Evolutionary conservation across 371 early-diverging fungal species (phyloP), one percentile per base, ranked within the genome.

Genomic region (Catenaria anguillulae): DNA sequence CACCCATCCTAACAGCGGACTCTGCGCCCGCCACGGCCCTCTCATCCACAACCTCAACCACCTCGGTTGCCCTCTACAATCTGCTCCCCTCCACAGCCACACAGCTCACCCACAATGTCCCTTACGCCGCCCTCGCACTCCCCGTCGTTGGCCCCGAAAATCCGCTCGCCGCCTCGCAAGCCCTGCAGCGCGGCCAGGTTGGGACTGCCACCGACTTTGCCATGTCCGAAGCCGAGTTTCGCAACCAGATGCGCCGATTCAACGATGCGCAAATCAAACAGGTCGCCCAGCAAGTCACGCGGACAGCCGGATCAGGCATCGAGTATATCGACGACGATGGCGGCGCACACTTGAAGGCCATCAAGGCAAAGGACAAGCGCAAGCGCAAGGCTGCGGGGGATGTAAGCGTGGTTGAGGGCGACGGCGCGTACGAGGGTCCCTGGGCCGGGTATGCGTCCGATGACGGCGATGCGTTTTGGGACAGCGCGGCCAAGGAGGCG

Each of bases 391-490:
- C 77, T 13, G 87, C 86, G 65, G 94, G 95, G 29, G 84, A 92
- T 64, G 68, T 88, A 0, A 71, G 76, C 3, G 76, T 85, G 26
- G 65, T 90, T 13, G 88, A 88, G 29, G 92, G 88, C 19, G 86
- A 85, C 6, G 75, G 80, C 69, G 85, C 88, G 23, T 93, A 88
- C 67, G 77, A 77, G 60, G 97, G 97, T 0, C 97, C 96, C 10
- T 96, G 96, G 97, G 93, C 94, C 4, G 90, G 93, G 2, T 95
- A 84, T 67, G 87, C 87, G 56, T 87, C 82, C 55, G 95, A 93
- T 64, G 68, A 45, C 29, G 65, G 63, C 29, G 60, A 66, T 17
- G 62, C 34, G 26, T 63, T 33, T 2, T 26, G 29, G 2, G 60
- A 59, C 13, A 36, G 45, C 33, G 66, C 31, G 2, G 56, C 48